These are phyloP conservation scores for Colletotrichum cereale DNA, from an alignment of 2,329 filamentous ascomycete species.

Conservation along the genomic window DNA sequence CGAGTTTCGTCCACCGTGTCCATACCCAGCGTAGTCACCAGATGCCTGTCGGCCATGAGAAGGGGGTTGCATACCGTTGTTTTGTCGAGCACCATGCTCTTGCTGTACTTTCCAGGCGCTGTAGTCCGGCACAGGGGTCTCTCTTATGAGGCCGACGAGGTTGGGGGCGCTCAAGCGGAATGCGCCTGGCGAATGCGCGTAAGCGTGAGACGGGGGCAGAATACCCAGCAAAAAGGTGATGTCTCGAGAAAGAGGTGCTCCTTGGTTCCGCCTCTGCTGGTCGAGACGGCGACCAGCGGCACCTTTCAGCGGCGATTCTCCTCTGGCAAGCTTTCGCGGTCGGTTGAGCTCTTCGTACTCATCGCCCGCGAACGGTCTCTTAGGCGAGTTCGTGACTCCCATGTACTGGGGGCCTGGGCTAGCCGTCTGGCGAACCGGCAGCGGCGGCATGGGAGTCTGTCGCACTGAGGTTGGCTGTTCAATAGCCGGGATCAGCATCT, in stretches of 20 bases:
- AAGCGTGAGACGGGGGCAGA: slow-evolving; percentile 79
- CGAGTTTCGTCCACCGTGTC: slow-evolving; percentile 37
- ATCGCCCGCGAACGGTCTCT: slow-evolving; percentile 73
- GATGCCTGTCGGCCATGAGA: slow-evolving; percentile 57
- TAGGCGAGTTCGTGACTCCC: slow-evolving; percentile 66
- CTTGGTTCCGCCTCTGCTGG: slow-evolving; percentile 76
- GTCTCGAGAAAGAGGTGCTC: slow-evolving; percentile 78
- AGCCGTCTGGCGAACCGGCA: slow-evolving; percentile 46
- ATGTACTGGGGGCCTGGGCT: slow-evolving; percentile 64
- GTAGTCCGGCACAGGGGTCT: slow-evolving; percentile 74
- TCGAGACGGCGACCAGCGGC: slow-evolving; percentile 88
- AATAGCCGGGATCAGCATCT: slow-evolving; percentile 65
- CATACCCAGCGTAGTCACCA: slow-evolving; percentile 54
- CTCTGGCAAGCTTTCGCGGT: slow-evolving; percentile 87
- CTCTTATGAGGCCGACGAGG: slow-evolving; percentile 79
- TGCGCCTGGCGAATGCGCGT: slow-evolving; percentile 79
- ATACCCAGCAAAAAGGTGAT: slow-evolving; percentile 76
- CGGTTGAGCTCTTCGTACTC: slow-evolving; percentile 81
- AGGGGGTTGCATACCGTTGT: slow-evolving; percentile 52
- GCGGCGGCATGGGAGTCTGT: slow-evolving; percentile 58
- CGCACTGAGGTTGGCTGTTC: slow-evolving; percentile 62
- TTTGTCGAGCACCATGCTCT: slow-evolving; percentile 46
- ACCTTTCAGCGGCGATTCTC: slow-evolving; percentile 93
- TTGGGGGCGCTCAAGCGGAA: slow-evolving; percentile 77
- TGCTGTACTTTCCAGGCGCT: slow-evolving; percentile 63